Evolutionary conservation across 495 filamentous ascomycete genomes (phyloP), one percentile per base, ranked within the genome.

Genomic region (Neurospora intermedia): DNA sequence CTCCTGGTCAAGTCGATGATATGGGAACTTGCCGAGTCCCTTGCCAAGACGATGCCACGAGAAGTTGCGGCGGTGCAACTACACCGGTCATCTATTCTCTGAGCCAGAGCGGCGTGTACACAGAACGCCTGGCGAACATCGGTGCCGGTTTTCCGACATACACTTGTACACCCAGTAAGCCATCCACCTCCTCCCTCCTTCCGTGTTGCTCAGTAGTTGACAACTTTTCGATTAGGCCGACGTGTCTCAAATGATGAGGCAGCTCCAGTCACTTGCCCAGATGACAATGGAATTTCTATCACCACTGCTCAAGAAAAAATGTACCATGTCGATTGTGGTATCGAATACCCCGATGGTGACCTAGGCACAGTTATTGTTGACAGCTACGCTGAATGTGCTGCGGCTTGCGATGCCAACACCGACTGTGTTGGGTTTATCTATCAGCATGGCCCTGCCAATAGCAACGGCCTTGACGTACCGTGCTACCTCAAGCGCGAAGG

Each of bases 11-110:
- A 20, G 40, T 31, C 10, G 72, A 73, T 45, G 4, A 20, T 10
- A 73, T 70, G 72, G 11, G 16, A 16, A 73, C 72, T 35, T 73
- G 72, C 69, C 16, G 72, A 39, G 27, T 73, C n/a, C 31, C 35
- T 15, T 73, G 72, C 35, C 8, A 1, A 20, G 6, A 9, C 8
- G 23, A 48, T 23, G 9, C 43, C 1, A 20, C 15, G 6, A 0
- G 10, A n/a, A 69, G 69, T 11, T 73, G 72, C 13, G 72, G 72
- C 43, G 69, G 40, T 9, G 0, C 6, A 9, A 54, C 1, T 38
- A 31, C 18, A 2, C 72, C 72, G 2, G 10, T 73, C 10, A 38
- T 73, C 15, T 73, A 73, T 43, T 35, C 72, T 18, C 13, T 54
- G 16, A 70, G 11, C 35, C 40, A 40, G 42, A 18, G 11, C 20